These are phyloP conservation scores for Ramalina intermedia DNA, from an alignment of 495 filamentous ascomycete species.

Conservation along the genomic window DNA sequence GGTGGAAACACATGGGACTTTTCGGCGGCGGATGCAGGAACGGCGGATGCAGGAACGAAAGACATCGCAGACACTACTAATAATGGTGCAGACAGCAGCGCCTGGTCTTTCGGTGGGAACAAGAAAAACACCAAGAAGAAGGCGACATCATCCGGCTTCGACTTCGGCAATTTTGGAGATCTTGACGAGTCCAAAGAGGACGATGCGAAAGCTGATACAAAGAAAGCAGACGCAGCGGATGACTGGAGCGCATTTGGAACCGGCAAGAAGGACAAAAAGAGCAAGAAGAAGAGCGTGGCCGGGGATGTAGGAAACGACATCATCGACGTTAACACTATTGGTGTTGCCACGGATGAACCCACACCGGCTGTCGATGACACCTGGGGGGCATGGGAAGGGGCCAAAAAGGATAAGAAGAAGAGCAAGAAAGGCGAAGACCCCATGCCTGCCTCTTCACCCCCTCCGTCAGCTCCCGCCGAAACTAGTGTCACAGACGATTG, in stretches of 20 bases:
- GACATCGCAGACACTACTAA: conserved; percentile 15
- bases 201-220: conserved; percentile 13
- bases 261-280: conserved; percentile 15
- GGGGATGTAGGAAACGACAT: conserved; percentile 8
- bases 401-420: conserved; percentile 18
- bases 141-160: conserved; percentile 28
- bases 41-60: conserved; percentile 6
- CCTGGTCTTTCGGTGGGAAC: conserved; percentile 25
- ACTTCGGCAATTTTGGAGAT: conserved; percentile 30
- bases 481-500: conserved; percentile 10
- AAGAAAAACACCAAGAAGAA: conserved; percentile 25
- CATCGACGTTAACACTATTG: conserved; percentile 9
- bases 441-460: conserved; percentile 3
- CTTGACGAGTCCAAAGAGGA: conserved; percentile 14
- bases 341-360: conserved; percentile 12
- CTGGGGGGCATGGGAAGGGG: conserved; percentile 13
- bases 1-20: conserved; percentile 23
- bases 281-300: conserved; percentile 14
- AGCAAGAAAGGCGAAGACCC: conserved; percentile 9
- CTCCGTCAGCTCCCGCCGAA: conserved; percentile 4
- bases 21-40: conserved; percentile 10
- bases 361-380: conserved; percentile 7
- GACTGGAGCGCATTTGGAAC: conserved; percentile 10
- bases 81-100: conserved; percentile 5
- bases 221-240: conserved; percentile 6